A percentile compares a stretch with the other conserved stretches of the same genome.
Conservation (phyloP, 176 grass and related monocot species). For the Avena insularis region DNA sequence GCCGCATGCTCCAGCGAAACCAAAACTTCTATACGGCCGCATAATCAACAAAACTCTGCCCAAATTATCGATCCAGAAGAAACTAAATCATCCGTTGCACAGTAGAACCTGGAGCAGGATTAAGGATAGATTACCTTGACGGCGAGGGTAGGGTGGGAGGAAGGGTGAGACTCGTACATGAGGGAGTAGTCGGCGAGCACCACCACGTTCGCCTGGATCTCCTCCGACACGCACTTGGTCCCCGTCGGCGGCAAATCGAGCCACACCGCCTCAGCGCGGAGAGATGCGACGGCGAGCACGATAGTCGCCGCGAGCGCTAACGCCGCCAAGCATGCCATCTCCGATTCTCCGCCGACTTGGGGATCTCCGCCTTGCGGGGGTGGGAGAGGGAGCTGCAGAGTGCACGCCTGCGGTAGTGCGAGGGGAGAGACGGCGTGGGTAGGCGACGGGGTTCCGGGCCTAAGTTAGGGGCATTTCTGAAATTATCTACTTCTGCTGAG, state of each 20-base stretch:
- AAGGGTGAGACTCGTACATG: slow-evolving; percentile 64
- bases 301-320: slow-evolving; percentile 20
- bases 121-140: slow-evolving; percentile 54
- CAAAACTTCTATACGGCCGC: neutral
- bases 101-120: neutral
- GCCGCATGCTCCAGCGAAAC: neutral
- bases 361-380: slow-evolving; percentile 47
- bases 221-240: slow-evolving; percentile 96
- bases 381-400: slow-evolving; percentile 7
- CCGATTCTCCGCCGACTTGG: slow-evolving; percentile 19
- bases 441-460: neutral
- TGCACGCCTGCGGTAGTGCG: neutral
- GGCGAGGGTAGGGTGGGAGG: slow-evolving; percentile 62
- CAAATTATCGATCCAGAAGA: neutral
- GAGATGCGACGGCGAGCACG: slow-evolving; percentile 35
- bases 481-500: neutral
- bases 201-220: slow-evolving; percentile 94
- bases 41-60: neutral
- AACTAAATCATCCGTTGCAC: neutral
- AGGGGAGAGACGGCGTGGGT: slow-evolving; percentile 11
- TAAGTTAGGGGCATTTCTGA: neutral
- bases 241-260: slow-evolving; percentile 74
- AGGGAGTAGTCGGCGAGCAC: slow-evolving; percentile 83
- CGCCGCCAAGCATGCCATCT: neutral
- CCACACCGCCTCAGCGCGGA: slow-evolving; percentile 66